These are phyloP conservation scores for Cercospora citrullina DNA, from an alignment of 2,329 filamentous ascomycete species.

Conservation along the genomic window DNA sequence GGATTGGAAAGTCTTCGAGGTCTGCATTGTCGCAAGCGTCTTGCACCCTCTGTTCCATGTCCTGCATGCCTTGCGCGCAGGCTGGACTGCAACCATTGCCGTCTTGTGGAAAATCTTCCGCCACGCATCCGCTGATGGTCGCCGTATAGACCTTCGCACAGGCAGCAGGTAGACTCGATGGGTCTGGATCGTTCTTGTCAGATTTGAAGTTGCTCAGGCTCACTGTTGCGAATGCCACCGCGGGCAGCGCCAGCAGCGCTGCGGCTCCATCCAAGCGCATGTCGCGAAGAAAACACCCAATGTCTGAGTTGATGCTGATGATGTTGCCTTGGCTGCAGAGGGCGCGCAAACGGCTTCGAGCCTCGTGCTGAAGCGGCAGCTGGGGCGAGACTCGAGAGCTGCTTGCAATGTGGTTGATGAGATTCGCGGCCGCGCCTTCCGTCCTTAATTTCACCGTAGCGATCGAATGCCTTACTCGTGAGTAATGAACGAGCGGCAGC, in stretches of 20 bases:
- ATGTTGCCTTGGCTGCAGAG: not conserved
- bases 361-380: not conserved
- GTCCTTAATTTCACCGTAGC: not conserved
- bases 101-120: slow-evolving; percentile 42
- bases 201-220: slow-evolving; percentile 46
- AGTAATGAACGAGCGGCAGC: slow-evolving; percentile 6
- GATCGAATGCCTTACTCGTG: not conserved
- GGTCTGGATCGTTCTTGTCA: slow-evolving; percentile 37
- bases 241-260: slow-evolving; percentile 31
- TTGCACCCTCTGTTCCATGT: slow-evolving; percentile 39
- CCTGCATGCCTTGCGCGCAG: slow-evolving; percentile 45
- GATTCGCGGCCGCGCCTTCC: not conserved
- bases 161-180: slow-evolving; percentile 41
- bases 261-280: slow-evolving; percentile 7
- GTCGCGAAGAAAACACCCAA: not conserved
- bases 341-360: not conserved
- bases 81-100: slow-evolving; percentile 43
- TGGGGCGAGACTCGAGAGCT: not conserved
- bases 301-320: not conserved
- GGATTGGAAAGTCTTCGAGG: slow-evolving; percentile 43
- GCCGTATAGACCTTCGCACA: slow-evolving; percentile 46
- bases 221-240: slow-evolving; percentile 37
- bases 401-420: not conserved
- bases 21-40: slow-evolving; percentile 39
- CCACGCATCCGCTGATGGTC: slow-evolving; percentile 43